phyloP scores from a whole-genome alignment of 2,329 filamentous ascomycete genomes.

The Beauveria sp. region DNA sequence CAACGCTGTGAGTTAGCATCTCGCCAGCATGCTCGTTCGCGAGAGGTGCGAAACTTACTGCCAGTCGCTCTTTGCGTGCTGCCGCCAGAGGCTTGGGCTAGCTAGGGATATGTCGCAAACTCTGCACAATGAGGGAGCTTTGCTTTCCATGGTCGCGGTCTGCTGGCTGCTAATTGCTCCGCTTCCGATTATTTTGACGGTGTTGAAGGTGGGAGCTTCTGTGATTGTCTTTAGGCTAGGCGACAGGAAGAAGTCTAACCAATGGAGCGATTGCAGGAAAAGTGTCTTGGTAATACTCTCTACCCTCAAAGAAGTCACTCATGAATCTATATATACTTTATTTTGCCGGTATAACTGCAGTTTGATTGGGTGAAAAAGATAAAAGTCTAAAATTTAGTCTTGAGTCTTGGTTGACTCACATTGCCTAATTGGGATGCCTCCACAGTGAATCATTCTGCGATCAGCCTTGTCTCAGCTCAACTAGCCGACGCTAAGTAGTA shows the following conservation, averaged over 20 bases:
- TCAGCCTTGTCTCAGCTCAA: background rate
- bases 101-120: conserved; percentile 16
- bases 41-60: conserved; percentile 14
- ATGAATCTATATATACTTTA: conserved; percentile 1
- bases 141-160: conserved; percentile 9
- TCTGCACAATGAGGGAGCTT: conserved; percentile 16
- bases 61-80: conserved; percentile 19
- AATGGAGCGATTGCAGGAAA: too few relatives aligned
- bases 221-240: background rate
- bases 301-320: background rate
- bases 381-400: background rate
- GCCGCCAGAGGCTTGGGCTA: conserved; percentile 15
- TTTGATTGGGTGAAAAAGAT: background rate
- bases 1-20: background rate
- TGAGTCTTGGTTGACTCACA: conserved; percentile 1
- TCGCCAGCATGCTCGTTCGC: background rate
- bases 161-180: background rate
- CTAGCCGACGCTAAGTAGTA: background rate
- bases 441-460: conserved; percentile 6
- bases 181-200: conserved; percentile 3
- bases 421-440: conserved; percentile 5
- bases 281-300: background rate
- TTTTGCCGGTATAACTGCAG: background rate
- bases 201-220: background rate
- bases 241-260: background rate